Base-by-base conservation (phyloP, 805 yeast genomes). In the Barnettozyma botsteinii region DNA sequence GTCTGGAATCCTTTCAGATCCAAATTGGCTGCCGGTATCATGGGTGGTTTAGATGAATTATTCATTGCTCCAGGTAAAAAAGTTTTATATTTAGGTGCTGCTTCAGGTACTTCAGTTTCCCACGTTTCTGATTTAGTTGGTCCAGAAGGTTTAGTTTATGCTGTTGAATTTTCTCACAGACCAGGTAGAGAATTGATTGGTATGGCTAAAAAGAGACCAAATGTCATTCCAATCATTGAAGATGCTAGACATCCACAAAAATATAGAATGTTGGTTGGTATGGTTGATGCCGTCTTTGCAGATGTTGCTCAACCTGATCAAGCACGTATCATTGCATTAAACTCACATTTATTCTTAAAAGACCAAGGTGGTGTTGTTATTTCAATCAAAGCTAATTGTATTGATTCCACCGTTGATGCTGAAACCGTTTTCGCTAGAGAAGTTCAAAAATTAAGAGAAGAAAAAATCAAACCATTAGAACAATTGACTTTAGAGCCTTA, bases 1-100 rank as follows among this genome's bases (percentile, higher is more conserved):
- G 98, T 93, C 55, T 93, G 98, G 98, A 93, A 93, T 72, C 98
- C 98, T 50, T 93, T 93, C 85, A 85, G 98, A 81, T 91, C 98
- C 45, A 93, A 93, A 79, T 75, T 93, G 73, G 98, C 98, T 65
- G 98, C 98, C 49, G 98, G 98, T 85, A 86, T 93, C 55, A 85
- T 93, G 87, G 98, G 98, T 72, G 98, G 98, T 84, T 72, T 93
- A 56, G 98, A 91, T 65, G 97, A 93, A 72, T 71, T 93, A 56
- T 94, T 88, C 75, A 85, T 93, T 69, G 94, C 85, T 42, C 98
- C 98, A 61, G 98, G 98, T 63, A 87, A 85, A 73, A 93, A 93
- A 75, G 98, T 93, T 40, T 75, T 93, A 50, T 93, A 93, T 69
- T 71, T 93, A 60, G 98, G 98, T 79, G 98, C 98, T 60, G 98